Evolutionary conservation across 2,329 filamentous ascomycete genomes (phyloP), one percentile per base, ranked within the genome.

Genomic region (Truncatella angustata): DNA sequence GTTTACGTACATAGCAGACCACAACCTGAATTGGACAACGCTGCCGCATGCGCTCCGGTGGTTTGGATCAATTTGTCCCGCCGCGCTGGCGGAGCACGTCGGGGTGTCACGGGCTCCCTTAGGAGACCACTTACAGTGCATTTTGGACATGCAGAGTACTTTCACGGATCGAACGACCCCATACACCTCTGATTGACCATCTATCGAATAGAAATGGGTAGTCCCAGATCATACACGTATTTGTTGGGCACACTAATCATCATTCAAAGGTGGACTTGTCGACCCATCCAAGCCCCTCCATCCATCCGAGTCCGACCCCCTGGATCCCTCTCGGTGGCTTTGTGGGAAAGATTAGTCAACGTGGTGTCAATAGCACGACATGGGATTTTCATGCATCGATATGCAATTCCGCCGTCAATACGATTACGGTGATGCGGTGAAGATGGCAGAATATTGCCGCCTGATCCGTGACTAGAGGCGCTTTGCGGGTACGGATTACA

Each of bases 251-350:
- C n/a, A 20, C 20, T 26, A 24, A 43, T 43, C 40, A 43, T 26
- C 40, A 43, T 20, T 43, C 40, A 20, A 26, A 4, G 14, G 40
- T 43, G 24, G 26, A 14, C 24, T 34, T 24, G 20, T n/a, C 20
- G 43, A 32, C 43, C 43, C 43, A 46, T n/a, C n/a, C n/a, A n/a
- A n/a, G n/a, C n/a, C n/a, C n/a, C n/a, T n/a, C n/a, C n/a, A n/a
- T 46, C 26, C 43, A 16, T 46, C 28, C 26, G 28, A 32, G 16
- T 46, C 43, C 43, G 24, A n/a, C 24, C 16, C 43, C 43, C 43
- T 28, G 43, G 43, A 46, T 46, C 40, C n/a, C 28, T 46, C 43
- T 46, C 43, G 43, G 43, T 46, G n/a, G 43, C 24, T 46, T 46
- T 46, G 43, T 46, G 43, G n/a, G 43, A 32, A 16, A 18, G 43